Base-by-base conservation (phyloP, 768 basidiomycete genomes). In the Hebeloma cylindrosporum region DNA sequence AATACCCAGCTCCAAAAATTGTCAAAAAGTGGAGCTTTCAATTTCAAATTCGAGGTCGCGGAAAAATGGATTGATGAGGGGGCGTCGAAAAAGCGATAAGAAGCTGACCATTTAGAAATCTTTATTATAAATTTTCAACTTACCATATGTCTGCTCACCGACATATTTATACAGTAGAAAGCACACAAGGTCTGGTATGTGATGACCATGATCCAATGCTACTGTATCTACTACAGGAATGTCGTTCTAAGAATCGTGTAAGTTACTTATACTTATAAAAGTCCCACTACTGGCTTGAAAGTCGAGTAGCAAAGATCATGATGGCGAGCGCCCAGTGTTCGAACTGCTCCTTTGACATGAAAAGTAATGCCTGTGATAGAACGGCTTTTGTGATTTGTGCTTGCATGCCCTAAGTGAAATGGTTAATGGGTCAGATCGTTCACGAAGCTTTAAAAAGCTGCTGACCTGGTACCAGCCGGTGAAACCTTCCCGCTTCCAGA, bases 331-430 rank as follows among this genome's bases (percentile, higher is more conserved):
- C 84, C 79, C 87, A 95, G 3, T 79, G 80, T 62, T 99, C 96
- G 57, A 99, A 94, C 59, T 93, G 89, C 59, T 97, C 95, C 68
- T 99, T 99, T 52, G 93, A 90, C 72, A 95, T 87, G 73, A 99
- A 99, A 41, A 98, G 69, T 52, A 99, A 74, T 2, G 93, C 95
- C 65, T 99, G 96, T 6, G 92, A 89, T 10, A 99, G 68, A 9
- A 97, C 94, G 0, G 95, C 96, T 64, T 99, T 99, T 39, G 82
- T 77, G 45, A 98, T 93, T 65, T 99, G 96, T 0, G 96, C 94
- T 53, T 86, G 77, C 88, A 99, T 94, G 8, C 96, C 96, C 86
- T 94, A 65, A 17, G 29, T 35, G 48, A 30, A 11, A n/a, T n/a
- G n/a, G n/a, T n/a, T n/a, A n/a, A n/a, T n/a, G 7, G n/a, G 10